Conservation (phyloP, 2,329 filamentous ascomycete species). For the Cyclaneusma minus region DNA sequence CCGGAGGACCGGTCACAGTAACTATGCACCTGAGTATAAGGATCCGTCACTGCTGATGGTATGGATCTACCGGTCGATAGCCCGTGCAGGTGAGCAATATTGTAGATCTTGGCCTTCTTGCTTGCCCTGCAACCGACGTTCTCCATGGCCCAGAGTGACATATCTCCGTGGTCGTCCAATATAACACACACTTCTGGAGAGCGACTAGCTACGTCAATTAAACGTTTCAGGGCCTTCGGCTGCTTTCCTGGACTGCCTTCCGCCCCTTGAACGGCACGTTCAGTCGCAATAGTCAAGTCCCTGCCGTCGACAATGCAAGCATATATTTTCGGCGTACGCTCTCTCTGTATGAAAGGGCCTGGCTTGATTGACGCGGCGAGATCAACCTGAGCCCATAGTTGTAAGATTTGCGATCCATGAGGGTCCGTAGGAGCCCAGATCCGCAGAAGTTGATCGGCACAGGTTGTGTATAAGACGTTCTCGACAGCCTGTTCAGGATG, state of each 20-base stretch:
- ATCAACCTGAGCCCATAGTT: constrained; percentile 70
- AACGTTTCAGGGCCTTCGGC: constrained; percentile 62
- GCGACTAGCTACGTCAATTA: constrained; percentile 74
- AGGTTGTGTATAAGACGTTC: constrained; percentile 83
- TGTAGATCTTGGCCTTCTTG: constrained; percentile 59
- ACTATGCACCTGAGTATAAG: constrained; percentile 52
- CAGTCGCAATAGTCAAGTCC: constrained; percentile 64
- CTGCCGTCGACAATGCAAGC: constrained; percentile 72
- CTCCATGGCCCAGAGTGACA: constrained; percentile 88
- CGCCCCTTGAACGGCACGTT: constrained; percentile 52
- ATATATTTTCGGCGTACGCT: constrained; percentile 28
- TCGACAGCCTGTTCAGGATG: constrained; percentile 65
- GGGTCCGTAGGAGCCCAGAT: constrained; percentile 72
- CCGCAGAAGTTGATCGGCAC: constrained; percentile 62
- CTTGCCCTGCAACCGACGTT: constrained; percentile 60
- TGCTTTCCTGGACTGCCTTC: constrained; percentile 33
- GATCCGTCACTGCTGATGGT: constrained; percentile 3
- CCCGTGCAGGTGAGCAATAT: constrained; percentile 63
- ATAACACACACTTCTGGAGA: constrained; percentile 79
- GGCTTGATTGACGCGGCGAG: constrained; percentile 52
- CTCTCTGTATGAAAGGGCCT: constrained; percentile 7
- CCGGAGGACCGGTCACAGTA: constrained; percentile 54
- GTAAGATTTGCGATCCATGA: constrained; percentile 54
- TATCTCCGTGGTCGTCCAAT: constrained; percentile 66
- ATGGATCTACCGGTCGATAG: constrained; percentile 10